Percentiles rank a stretch among this genome's conserved stretches.
These are phyloP conservation scores for Geotrichum histeridarum DNA, from an alignment of 1,139 yeast species.

Conservation along the genomic window DNA sequence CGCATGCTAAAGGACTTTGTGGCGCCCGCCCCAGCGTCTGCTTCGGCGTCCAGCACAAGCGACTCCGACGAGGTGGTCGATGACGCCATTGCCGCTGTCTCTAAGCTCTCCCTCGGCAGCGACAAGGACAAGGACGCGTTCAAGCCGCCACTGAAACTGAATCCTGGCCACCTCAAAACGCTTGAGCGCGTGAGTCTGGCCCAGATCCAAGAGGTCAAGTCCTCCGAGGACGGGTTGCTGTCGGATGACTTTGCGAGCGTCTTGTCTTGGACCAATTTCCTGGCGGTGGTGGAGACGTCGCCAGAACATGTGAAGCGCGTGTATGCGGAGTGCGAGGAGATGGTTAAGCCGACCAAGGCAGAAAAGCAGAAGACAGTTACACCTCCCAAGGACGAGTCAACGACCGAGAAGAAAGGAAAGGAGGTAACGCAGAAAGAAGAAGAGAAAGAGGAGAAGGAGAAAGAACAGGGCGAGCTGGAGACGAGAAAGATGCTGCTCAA, in stretches of 20 bases:
- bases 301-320: background rate
- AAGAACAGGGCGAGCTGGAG: background rate
- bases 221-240: conserved; percentile 1
- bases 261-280: conserved; percentile 17
- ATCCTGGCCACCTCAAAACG: background rate
- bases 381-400: background rate
- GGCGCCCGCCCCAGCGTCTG: conserved; percentile 8
- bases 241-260: conserved; percentile 8
- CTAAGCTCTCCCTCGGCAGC: background rate
- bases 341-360: background rate
- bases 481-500: background rate
- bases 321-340: background rate
- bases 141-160: background rate
- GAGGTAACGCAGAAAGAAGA: background rate
- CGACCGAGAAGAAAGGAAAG: background rate
- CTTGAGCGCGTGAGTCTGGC: conserved; percentile 3
- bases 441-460: background rate
- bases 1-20: conserved; percentile 61
- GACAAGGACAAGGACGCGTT: background rate
- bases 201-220: background rate
- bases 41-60: background rate
- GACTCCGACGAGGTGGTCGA: background rate
- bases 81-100: background rate
- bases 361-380: background rate
- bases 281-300: conserved; percentile 11